Evolutionary conservation across 139 green algal species (phyloP), one percentile per base, ranked within the genome.

Genomic region (Picochlorum costavermella): DNA sequence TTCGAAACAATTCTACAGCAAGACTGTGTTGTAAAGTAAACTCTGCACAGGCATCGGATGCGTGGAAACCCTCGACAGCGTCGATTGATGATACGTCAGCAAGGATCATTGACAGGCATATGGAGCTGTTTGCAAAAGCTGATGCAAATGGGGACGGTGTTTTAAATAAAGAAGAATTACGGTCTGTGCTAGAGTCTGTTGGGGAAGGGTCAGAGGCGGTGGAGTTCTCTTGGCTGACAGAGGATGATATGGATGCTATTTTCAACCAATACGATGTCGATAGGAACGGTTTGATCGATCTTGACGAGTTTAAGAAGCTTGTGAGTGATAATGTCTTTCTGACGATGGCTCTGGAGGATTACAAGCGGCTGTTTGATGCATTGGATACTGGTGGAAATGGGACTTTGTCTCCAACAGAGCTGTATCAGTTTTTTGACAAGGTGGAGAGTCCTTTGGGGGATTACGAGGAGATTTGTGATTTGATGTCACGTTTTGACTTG

Each of bases 311-410:
- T 30, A 26, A 66, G 25, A 55, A 37, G 12, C 50, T 67, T 37
- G 30, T 53, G 30, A 68, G 85, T 74, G 73, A 78, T 44, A 76
- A 80, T 29, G 36, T 88, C 43, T 72, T 94, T 63, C 65, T 94
- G 58, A 74, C 84, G 33, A 82, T 82, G 20, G 80, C 79, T 53
- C 67, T 95, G 9, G 37, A 60, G n/a, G 84, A 95, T 64, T 93
- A 93, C 63, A 67, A 80, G 64, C 37, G 37, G 0, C 81, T 80
- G 3, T 95, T 91, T 63, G 71, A 72, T 50, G 78, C 75, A 10
- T 67, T 79, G 3, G 83, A 87, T 60, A 62, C 28, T 1, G 67
- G 64, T 13, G 68, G 71, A 50, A 76, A 79, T 20, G 80, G 80
- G 46, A 68, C 33, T 9, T 61, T 88, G 50, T 51, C 37, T 1